A percentile compares a stretch with the other conserved stretches of the same genome.
These are phyloP conservation scores for Zoysia japonica DNA, from an alignment of 176 grass and related monocot genomes.

Conservation along the genomic window DNA sequence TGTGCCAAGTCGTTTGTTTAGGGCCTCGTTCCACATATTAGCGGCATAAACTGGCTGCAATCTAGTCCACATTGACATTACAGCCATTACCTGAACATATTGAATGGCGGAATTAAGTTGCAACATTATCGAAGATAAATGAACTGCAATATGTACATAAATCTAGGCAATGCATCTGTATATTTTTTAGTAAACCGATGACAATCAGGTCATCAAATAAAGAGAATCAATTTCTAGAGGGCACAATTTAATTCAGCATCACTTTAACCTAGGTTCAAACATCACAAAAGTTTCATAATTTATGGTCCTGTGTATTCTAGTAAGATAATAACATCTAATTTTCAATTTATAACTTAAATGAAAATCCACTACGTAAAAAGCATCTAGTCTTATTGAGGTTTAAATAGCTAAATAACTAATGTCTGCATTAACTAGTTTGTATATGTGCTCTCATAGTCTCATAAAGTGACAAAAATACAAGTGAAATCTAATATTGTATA, in stretches of 20 bases:
- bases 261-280: not conserved
- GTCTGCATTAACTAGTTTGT: not conserved
- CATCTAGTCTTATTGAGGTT: constrained; percentile 8
- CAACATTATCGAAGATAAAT: constrained; percentile 8
- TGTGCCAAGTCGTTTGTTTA: constrained; percentile 92
- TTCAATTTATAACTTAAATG: not conserved
- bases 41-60: constrained; percentile 91
- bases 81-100: constrained; percentile 81
- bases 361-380: not conserved
- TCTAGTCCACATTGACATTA: constrained; percentile 99
- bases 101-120: constrained; percentile 18
- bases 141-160: not conserved
- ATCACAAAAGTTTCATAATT: not conserved
- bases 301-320: constrained; percentile 9
- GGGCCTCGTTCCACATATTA: constrained; percentile 99
- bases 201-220: not conserved
- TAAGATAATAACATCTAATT: constrained; percentile 2
- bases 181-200: constrained; percentile 5
- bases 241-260: not conserved
- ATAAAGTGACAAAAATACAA: not conserved
- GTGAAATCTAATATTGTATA: not conserved
- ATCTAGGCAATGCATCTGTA: not conserved
- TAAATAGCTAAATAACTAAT: not conserved
- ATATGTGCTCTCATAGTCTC: not conserved
- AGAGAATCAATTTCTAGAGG: not conserved